phyloP scores from a whole-genome alignment of 805 yeast genomes.

The Sugiyamaella qingdaonensis region DNA sequence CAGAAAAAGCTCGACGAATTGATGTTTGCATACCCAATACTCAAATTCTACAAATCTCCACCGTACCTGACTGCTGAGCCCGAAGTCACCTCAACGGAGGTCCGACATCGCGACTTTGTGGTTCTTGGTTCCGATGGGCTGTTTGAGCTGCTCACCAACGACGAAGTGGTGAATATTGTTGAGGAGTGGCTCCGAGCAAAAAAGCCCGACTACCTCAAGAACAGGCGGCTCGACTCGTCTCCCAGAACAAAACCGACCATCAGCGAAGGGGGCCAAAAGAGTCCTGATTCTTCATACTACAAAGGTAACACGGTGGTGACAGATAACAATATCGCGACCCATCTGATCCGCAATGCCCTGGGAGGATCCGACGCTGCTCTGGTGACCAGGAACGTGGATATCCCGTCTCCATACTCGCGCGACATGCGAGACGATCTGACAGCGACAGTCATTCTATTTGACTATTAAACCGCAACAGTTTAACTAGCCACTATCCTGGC shows the following conservation, averaged over 20 bases:
- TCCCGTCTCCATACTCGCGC: neutral
- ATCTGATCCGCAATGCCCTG: conserved; percentile 83
- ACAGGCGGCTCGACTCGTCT: neutral
- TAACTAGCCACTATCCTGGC: neutral
- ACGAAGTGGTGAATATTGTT: conserved; percentile 86
- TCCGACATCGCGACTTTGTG: conserved; percentile 70
- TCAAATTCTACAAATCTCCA: conserved; percentile 76
- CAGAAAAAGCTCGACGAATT: conserved; percentile 68
- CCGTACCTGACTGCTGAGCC: conserved; percentile 97
- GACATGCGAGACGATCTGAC: conserved; percentile 1
- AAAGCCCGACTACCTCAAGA: conserved; percentile 39
- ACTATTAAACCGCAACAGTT: neutral
- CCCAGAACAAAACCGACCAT: neutral
- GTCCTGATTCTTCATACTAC: conserved; percentile 13
- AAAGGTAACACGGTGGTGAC: conserved; percentile 38
- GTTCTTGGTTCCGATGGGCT: conserved; percentile 91
- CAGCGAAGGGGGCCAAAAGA: neutral
- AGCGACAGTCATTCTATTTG: neutral
- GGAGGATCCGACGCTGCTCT: conserved; percentile 40
- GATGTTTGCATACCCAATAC: neutral
- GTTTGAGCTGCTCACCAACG: conserved; percentile 81
- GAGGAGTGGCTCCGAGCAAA: conserved; percentile 84
- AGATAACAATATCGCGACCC: conserved; percentile 85
- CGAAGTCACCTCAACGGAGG: conserved; percentile 71
- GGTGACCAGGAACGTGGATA: neutral